Base-by-base conservation (phyloP, 345 rosid genomes). In the Sonneratia caseolaris region DNA sequence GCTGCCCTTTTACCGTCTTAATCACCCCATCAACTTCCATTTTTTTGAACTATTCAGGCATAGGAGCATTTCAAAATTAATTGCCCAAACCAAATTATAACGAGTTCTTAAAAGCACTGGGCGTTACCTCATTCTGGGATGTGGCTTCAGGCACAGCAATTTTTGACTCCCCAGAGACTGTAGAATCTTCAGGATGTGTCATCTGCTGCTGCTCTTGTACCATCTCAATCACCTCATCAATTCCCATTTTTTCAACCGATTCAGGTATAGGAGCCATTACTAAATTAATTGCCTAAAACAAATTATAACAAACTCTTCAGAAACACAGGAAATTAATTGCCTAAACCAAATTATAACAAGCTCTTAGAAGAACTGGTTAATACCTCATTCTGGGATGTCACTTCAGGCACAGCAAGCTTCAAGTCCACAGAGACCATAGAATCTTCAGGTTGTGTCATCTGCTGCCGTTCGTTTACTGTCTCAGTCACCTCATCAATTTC, bases 401-500 rank as follows among this genome's bases (percentile, higher is more conserved):
- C 51, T 67, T 67, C 70, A 21, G 22, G 22, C 14, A 16, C 51
- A 47, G 51, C 51, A 47, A 4, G 13, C 13, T 9, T 47, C 9
- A 13, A 47, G 0, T 47, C 51, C 15, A 7, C 51, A 47, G 51
- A 47, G 14, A 47, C 15, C 3, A 7, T 9, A 47, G 15, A 2
- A 47, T 47, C 64, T 7, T 67, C 70, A 38, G 13, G 7, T 67
- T 21, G 14, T 42, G 32, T 24, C 13, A 9, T n/a, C 27, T 18
- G 0, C 66, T 62, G 66, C 37, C 32, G n/a, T 16, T 57, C 35
- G 1, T 57, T 57, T 66, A 38, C 49, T 11, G 7, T 67, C 37
- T 67, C 70, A 67, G 15, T 3, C 13, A 67, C 70, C 48, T 67
- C 70, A 67, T 22, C 49, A 67, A 42, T 45, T 45, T 67, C 49